phyloP scores from a whole-genome alignment of 345 rosid species.

The Pistacia vera region DNA sequence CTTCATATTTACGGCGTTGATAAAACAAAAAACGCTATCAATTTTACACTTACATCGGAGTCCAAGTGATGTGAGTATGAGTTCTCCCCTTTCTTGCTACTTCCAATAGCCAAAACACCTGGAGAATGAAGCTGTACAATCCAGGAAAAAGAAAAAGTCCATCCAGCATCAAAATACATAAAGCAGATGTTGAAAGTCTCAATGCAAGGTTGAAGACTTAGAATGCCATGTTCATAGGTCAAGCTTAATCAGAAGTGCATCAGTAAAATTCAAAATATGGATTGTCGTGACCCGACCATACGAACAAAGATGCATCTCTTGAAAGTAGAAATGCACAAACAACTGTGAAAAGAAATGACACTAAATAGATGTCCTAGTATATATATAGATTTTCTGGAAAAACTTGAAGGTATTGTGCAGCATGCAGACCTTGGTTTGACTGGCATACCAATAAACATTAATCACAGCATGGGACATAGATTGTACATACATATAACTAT shows the following conservation, averaged over 20 bases:
- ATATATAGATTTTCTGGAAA: neutral
- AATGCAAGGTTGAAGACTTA: neutral
- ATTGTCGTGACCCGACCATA: neutral
- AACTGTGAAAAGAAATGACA: neutral
- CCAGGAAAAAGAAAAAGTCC: constrained; percentile 1
- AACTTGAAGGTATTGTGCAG: neutral
- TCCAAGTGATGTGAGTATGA: constrained; percentile 99
- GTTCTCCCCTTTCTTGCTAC: constrained; percentile 97
- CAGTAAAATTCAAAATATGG: constrained; percentile 1
- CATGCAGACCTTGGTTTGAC: neutral
- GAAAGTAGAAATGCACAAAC: constrained; percentile 6
- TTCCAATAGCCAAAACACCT: constrained; percentile 94
- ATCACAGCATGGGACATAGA: neutral
- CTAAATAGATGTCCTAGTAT: too few relatives aligned
- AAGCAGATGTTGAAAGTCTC: neutral
- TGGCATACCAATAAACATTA: neutral
- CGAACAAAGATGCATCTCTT: neutral
- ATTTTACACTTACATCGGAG: constrained; percentile 68
- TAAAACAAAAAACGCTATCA: constrained; percentile 9
- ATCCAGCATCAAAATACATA: constrained; percentile 13
- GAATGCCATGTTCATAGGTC: neutral
- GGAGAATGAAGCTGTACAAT: constrained; percentile 82
- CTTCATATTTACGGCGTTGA: constrained; percentile 10
- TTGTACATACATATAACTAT: neutral
- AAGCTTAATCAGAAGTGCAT: constrained; percentile 1